Evolutionary conservation across 495 filamentous ascomycete species (phyloP).

Genomic region (Penicillium lagena): DNA sequence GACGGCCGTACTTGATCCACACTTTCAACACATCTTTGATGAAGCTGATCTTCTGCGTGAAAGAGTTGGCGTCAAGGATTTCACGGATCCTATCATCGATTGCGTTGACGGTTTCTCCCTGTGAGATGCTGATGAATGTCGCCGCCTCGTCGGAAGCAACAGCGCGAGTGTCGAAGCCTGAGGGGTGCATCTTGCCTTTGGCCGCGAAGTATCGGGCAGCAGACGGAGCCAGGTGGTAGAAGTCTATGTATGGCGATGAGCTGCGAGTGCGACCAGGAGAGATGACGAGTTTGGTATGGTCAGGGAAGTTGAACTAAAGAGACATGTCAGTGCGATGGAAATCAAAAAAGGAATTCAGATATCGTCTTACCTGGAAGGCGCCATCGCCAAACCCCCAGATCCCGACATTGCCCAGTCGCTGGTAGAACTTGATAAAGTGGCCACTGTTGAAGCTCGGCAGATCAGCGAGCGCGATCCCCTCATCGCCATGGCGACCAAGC

Average conservation of each 20-base stretch:
- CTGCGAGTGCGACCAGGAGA: constrained; percentile 58
- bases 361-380: constrained; percentile 59
- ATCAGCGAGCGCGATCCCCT: constrained; percentile 23
- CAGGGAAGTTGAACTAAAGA: constrained; percentile 84
- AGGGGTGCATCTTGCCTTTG: constrained; percentile 53
- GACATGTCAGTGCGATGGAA: constrained; percentile 9
- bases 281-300: constrained; percentile 89
- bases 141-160: constrained; percentile 55
- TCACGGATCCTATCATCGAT: constrained; percentile 51
- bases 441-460: constrained; percentile 27
- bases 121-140: constrained; percentile 56
- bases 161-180: constrained; percentile 40
- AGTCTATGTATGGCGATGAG: constrained; percentile 62
- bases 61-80: constrained; percentile 70
- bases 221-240: constrained; percentile 71
- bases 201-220: constrained; percentile 56
- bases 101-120: constrained; percentile 39
- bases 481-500: constrained; percentile 43
- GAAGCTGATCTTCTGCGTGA: constrained; percentile 73
- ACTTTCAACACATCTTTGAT: constrained; percentile 61
- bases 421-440: constrained; percentile 81
- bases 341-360: background rate
- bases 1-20: constrained; percentile 65
- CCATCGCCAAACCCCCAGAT: constrained; percentile 88
- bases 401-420: constrained; percentile 78